Evolutionary conservation across 139 green algal species (phyloP), one percentile per base, ranked within the genome.

Genomic region (Parachlorella kessleri): DNA sequence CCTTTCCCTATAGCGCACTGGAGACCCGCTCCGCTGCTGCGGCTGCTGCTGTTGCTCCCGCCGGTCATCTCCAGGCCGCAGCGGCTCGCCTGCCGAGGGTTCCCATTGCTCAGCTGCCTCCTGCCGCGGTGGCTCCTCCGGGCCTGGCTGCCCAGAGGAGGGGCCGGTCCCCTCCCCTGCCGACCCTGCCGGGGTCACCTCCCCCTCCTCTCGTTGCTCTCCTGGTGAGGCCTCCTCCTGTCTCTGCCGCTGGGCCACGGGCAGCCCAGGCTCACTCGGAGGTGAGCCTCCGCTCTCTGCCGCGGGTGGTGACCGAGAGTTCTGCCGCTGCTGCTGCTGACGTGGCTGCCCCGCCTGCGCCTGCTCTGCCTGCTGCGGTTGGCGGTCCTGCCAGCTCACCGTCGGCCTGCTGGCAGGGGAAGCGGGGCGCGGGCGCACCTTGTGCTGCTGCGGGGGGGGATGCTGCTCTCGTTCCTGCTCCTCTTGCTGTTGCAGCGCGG

Each of bases 401-500:
- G 21, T 18, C 14, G 21, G 14, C 14, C 48, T 18, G 48, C 48
- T 59, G 14, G 14, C 48, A n/a, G n/a, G n/a, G n/a, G n/a, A n/a
- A n/a, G n/a, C n/a, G 14, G 48, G 14, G 14, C 48, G 48, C 48
- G 48, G 21, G 48, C 48, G 48, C 48, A 18, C 14, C 48, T 59
- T 18, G 14, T 59, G 48, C 48, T 59, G 14, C 48, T 59, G 48
- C 48, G 14, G 48, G 14, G 21, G 14, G 21, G 14, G 14, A 59
- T 18, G 14, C 48, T 28, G 14, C 48, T 18, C 21, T 18, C 48
- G 14, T 18, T 59, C 48, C 48, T 59, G 14, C 48, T 18, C 48
- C 48, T 59, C 48, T 18, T 59, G 48, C 48, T 28, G 54, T 68
- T 7, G 59, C 77, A 80, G 59, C 77, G 75, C 40, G 73, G 72